These are phyloP conservation scores for Skeletonema potamos DNA, from an alignment of 108 stramenopile species.

Conservation along the genomic window DNA sequence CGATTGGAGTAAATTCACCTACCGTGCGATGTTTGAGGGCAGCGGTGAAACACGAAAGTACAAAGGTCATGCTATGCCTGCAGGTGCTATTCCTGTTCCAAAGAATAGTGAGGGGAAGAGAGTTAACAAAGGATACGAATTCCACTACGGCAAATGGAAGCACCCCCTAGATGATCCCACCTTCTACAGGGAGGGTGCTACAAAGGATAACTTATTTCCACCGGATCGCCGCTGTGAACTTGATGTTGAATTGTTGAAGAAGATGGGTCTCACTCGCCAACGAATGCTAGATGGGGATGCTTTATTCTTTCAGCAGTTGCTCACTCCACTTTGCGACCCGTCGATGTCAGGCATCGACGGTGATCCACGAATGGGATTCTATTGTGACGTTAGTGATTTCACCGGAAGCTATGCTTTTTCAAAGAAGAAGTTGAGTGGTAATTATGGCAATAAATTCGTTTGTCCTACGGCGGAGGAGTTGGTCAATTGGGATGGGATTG, in stretches of 20 bases:
- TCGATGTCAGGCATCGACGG: background rate
- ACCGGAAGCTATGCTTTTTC: background rate
- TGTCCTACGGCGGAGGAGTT: background rate
- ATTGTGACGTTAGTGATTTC: conserved; percentile 10
- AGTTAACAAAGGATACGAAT: background rate
- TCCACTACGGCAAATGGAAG: conserved; percentile 1
- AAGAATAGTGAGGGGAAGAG: conserved; percentile 3
- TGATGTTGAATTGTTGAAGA: conserved; percentile 4
- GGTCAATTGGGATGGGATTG: conserved; percentile 4
- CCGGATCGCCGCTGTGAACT: background rate
- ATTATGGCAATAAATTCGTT: conserved; percentile 3
- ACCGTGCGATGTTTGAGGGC: conserved; percentile 2
- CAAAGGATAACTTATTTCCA: background rate
- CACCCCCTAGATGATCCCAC: background rate
- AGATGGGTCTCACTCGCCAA: conserved; percentile 2
- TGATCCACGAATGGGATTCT: conserved; percentile 6
- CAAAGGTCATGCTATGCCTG: conserved; percentile 6
- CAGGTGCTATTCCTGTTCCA: conserved; percentile 18
- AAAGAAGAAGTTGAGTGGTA: background rate
- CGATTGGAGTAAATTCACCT: background rate
- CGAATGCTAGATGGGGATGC: conserved; percentile 14
- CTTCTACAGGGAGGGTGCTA: background rate
- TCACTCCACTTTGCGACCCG: conserved; percentile 7
- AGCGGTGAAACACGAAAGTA: background rate
- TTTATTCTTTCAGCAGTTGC: conserved; percentile 7